A percentile compares a stretch with the other conserved stretches of the same genome.
Evolutionary conservation across 2,329 filamentous ascomycete species (phyloP).

Genomic region (Diaporthe sp.): DNA sequence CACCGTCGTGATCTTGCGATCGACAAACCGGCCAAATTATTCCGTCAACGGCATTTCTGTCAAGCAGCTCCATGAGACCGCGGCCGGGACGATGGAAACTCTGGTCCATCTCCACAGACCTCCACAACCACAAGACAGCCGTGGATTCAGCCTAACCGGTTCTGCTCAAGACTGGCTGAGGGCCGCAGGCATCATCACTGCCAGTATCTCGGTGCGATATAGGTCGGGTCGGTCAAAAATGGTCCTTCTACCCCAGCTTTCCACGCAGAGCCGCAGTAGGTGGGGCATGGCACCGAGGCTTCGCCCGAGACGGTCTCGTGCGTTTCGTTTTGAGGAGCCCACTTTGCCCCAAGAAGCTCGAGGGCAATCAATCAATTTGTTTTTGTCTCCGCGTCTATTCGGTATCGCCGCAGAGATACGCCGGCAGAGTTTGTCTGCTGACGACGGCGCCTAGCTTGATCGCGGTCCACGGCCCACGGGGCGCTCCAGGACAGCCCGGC

Average conservation of each 20-base stretch:
- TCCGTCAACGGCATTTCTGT: constrained; percentile 8
- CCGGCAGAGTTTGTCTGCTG: constrained; percentile 12
- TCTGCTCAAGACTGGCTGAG: not conserved
- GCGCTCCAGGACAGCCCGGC: constrained; percentile 1
- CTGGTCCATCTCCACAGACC: constrained; percentile 20
- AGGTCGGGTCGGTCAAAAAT: not conserved
- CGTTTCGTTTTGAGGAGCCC: constrained; percentile 20
- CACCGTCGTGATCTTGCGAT: not conserved
- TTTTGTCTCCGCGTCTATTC: constrained; percentile 3
- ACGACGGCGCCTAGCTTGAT: not conserved
- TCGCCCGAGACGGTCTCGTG: constrained; percentile 22
- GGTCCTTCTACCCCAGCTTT: not conserved
- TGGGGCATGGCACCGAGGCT: not conserved
- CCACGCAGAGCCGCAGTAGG: constrained; percentile 20
- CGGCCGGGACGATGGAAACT: not conserved
- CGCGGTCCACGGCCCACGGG: not conserved
- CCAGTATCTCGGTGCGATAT: constrained; percentile 8
- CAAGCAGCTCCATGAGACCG: not conserved
- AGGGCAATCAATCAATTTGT: constrained; percentile 20
- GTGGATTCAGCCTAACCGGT: constrained; percentile 4
- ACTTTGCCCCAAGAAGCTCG: constrained; percentile 8
- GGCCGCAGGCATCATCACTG: constrained; percentile 25
- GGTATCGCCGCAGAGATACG: constrained; percentile 3
- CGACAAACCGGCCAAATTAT: constrained; percentile 3
- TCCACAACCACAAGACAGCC: constrained; percentile 15